Conservation (phyloP, 495 filamentous ascomycete genomes). For the Neurospora africana region DNA sequence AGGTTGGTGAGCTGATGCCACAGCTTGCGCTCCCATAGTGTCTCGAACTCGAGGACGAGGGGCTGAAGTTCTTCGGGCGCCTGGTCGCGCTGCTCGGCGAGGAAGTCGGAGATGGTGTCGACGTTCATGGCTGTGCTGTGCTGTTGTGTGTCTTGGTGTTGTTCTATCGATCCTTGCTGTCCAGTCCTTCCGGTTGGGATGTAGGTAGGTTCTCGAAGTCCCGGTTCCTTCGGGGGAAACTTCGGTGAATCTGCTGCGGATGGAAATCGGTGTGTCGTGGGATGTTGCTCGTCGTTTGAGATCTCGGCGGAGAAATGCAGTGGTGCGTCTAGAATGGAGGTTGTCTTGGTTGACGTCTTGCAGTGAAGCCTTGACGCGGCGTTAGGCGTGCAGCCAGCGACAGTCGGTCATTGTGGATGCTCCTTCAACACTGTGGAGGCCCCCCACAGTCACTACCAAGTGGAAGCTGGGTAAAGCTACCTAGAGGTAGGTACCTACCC, state of each 20-base stretch:
- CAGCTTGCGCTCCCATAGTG: slow-evolving; percentile 95
- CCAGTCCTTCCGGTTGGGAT: background rate
- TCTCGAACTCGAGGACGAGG: slow-evolving; percentile 86
- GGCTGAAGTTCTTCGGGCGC: slow-evolving; percentile 80
- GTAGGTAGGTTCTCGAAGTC: background rate
- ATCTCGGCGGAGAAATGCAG: background rate
- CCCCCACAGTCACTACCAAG: background rate
- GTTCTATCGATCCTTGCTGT: background rate
- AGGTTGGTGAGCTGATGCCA: slow-evolving; percentile 97
- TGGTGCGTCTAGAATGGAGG: background rate
- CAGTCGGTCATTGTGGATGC: background rate
- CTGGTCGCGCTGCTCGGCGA: slow-evolving; percentile 73
- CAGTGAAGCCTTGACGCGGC: background rate
- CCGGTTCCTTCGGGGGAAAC: background rate
- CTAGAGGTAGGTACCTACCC: no score
- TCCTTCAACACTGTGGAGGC: background rate
- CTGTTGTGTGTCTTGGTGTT: no score
- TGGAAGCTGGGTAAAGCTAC: background rate
- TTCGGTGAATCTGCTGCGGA: background rate
- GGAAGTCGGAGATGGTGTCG: slow-evolving; percentile 84
- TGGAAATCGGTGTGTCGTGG: background rate
- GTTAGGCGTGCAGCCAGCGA: background rate
- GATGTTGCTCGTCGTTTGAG: background rate
- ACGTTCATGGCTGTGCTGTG: slow-evolving; percentile 50
- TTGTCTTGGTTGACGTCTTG: background rate